Evolutionary conservation across 768 basidiomycete species (phyloP).

Genomic region (Galerina marginata): DNA sequence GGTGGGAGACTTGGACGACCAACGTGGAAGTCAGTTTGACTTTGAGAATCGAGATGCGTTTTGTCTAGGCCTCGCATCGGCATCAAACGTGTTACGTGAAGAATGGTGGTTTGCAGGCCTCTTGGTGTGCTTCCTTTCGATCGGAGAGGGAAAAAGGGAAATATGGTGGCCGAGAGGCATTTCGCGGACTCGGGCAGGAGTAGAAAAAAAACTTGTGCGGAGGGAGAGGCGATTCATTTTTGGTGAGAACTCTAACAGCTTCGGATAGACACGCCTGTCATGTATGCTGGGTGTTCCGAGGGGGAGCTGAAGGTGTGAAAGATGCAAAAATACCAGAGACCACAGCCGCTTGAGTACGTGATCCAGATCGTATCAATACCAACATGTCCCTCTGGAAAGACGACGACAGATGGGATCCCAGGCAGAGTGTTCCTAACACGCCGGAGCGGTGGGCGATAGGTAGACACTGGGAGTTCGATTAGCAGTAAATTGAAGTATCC

Average conservation of each 20-base stretch:
- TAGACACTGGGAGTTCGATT: not conserved
- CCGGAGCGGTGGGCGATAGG: conserved; percentile 1
- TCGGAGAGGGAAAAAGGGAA: conserved; percentile 9
- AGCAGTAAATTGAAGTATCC: not conserved
- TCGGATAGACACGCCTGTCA: conserved; percentile 26
- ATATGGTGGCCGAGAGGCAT: conserved; percentile 19
- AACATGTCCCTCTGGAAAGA: conserved; percentile 14
- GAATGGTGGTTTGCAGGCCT: conserved; percentile 3
- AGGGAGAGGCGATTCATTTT: conserved; percentile 22
- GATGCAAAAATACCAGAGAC: conserved; percentile 17
- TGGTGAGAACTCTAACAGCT: conserved; percentile 19
- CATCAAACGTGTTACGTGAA: conserved; percentile 23
- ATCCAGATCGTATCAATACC: conserved; percentile 10
- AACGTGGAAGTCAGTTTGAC: conserved; percentile 13
- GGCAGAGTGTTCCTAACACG: conserved; percentile 14
- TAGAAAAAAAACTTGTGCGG: conserved; percentile 22
- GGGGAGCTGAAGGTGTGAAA: conserved; percentile 9
- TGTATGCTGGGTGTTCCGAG: conserved; percentile 15
- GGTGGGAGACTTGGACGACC: conserved; percentile 18
- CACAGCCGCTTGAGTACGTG: conserved; percentile 9
- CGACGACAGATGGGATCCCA: conserved; percentile 20
- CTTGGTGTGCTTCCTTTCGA: conserved; percentile 16
- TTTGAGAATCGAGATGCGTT: conserved; percentile 10
- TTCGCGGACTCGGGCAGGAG: conserved; percentile 11
- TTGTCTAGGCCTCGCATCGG: conserved; percentile 13